Evolutionary conservation across 2,329 filamentous ascomycete species (phyloP), one percentile per base, ranked within the genome.

Genomic region (Aaosphaeria pasadenensis): DNA sequence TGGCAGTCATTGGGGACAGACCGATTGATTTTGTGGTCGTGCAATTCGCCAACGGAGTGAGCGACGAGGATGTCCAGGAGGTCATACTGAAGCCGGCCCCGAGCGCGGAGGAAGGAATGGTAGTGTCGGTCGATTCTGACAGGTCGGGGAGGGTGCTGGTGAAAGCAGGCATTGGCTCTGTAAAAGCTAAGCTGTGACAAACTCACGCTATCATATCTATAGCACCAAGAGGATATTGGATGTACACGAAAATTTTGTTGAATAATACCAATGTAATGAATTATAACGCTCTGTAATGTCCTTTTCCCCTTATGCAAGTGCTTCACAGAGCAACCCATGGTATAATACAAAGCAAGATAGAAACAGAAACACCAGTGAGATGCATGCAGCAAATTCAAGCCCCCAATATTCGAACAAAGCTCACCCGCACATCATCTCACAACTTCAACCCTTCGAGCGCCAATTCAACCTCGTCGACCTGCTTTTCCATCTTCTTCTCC

Each of bases 11-110:
- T 43, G 91, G 91, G 1, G 69, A 73, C 40, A 72, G 76, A 46
- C 78, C 84, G 17, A 76, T 96, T 42, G 89, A 94, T 65, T 97
- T 96, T 69, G 65, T 69, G 5, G 92, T 97, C 2, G 82, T 88
- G 56, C 92, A 97, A 74, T 94, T 88, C 74, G 85, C 85, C 32
- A 97, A 95, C 70, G 91, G 88, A 2, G 86, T 94, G 9, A 81
- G 74, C 0, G 73, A 79, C 1, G 92, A 97, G 73, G 94, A 99
- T 71, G 96, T 90, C 62, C 90, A 99, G 75, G 85, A 96, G 71
- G 83, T 89, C 13, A 73, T 67, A 5, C 67, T 73, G 72, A 70
- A 48, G 67, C 48, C 62, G 4, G 54, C 52, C 7, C 54, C 39
- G 24, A 50, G 49, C 36, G 58, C 59, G 7, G 58, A 63, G 6